Conservation (phyloP, 2,329 filamentous ascomycete species). For the Xenoacremonium recifei region DNA sequence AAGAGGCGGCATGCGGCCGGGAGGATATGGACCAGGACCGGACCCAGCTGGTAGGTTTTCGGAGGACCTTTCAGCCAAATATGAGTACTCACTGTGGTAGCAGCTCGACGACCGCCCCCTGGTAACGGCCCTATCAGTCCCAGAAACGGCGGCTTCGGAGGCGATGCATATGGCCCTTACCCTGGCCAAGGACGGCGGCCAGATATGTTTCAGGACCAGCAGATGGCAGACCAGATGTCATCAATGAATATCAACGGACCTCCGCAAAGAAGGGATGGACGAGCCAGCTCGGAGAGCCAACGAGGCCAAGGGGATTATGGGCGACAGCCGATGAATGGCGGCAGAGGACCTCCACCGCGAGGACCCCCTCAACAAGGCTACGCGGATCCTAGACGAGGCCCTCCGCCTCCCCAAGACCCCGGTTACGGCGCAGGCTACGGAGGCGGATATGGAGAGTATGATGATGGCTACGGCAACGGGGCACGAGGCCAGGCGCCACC, state of each 20-base stretch:
- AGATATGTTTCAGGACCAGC: slow-evolving; percentile 27
- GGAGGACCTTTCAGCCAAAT: background rate
- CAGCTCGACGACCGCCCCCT: slow-evolving; percentile 27
- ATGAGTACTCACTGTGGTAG: background rate
- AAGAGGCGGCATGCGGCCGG: slow-evolving; percentile 40
- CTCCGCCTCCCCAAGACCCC: slow-evolving; percentile 23
- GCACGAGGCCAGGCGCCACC: slow-evolving; percentile 27
- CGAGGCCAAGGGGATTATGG: slow-evolving; percentile 26
- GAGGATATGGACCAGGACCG: slow-evolving; percentile 38
- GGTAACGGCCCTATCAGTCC: slow-evolving; percentile 31
- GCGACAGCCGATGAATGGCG: slow-evolving; percentile 23
- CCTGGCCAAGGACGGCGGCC: slow-evolving; percentile 19
- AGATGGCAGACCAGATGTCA: slow-evolving; percentile 33
- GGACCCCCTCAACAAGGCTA: slow-evolving; percentile 33
- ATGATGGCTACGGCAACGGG: slow-evolving; percentile 22
- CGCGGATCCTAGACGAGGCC: slow-evolving; percentile 25
- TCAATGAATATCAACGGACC: slow-evolving; percentile 34
- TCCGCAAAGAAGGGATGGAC: slow-evolving; percentile 18
- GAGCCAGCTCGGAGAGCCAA: slow-evolving; percentile 26
- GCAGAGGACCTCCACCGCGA: slow-evolving; percentile 27
- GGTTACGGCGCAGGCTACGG: slow-evolving; percentile 18
- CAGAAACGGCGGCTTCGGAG: slow-evolving; percentile 24
- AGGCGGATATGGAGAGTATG: slow-evolving; percentile 25
- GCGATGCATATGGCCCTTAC: slow-evolving; percentile 16
- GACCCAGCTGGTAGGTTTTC: slow-evolving; percentile 41